Evolutionary conservation across 768 basidiomycete species (phyloP).

Genomic region (Cystobasidium ongulense): DNA sequence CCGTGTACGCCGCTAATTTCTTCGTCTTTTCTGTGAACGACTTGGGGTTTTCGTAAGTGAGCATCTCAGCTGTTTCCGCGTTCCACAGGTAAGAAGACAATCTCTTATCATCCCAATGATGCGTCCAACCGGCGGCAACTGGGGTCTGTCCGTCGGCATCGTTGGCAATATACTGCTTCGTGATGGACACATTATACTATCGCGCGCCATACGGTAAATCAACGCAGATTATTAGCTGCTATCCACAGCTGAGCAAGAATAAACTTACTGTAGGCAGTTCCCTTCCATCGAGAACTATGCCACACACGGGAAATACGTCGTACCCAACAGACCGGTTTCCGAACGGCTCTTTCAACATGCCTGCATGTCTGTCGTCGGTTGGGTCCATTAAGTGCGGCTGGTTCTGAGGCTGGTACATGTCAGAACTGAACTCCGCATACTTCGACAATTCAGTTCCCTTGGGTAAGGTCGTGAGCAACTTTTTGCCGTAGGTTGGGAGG

Average conservation of each 20-base stretch:
- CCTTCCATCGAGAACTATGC: too few species aligned
- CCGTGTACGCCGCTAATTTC: not conserved
- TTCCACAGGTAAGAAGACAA: not conserved
- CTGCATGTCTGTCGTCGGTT: too few species aligned
- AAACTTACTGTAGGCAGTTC: too few species aligned
- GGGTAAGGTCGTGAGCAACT: not conserved
- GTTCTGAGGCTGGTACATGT: not conserved
- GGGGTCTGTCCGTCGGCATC: not conserved
- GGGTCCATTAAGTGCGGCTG: too few species aligned
- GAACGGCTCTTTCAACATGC: too few species aligned
- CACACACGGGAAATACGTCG: too few species aligned
- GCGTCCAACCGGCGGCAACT: not conserved
- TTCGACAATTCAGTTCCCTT: not conserved
- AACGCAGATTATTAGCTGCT: too few species aligned
- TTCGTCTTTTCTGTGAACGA: not conserved
- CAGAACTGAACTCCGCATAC: not conserved
- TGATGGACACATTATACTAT: not conserved
- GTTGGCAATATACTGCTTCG: not conserved
- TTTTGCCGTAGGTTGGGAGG: not conserved
- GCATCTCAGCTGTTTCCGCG: not conserved
- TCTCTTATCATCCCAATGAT: not conserved
- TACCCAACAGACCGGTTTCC: too few species aligned
- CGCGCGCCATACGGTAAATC: too few species aligned
- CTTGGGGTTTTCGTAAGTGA: not conserved
- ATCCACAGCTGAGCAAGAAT: too few species aligned